A percentile compares a stretch with the other conserved stretches of the same genome.
Evolutionary conservation across 768 basidiomycete species (phyloP).

Genomic region (Kwoniella botswanensis): DNA sequence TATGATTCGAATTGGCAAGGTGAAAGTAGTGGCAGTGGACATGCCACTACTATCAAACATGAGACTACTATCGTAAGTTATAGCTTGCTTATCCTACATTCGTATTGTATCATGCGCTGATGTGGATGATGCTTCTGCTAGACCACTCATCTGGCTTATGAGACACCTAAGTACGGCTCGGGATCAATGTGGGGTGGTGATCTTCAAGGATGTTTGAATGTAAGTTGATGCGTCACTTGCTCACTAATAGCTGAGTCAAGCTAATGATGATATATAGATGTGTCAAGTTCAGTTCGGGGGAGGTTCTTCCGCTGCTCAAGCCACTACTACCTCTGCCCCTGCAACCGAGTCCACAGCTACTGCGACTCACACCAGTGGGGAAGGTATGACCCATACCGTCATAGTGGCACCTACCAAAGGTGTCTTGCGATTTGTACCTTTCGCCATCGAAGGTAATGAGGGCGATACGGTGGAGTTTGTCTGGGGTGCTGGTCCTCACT

Average conservation of each 20-base stretch:
- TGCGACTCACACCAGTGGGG: slow-evolving; percentile 1
- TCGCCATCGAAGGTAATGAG: slow-evolving; percentile 35
- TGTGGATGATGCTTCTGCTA: too few species aligned
- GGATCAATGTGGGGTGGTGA: slow-evolving; percentile 15
- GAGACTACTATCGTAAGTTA: slow-evolving; percentile 10
- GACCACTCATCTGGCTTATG: background rate
- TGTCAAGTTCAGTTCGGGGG: slow-evolving; percentile 19
- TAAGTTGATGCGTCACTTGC: background rate
- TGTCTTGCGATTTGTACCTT: slow-evolving; percentile 48
- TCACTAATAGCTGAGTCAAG: too few species aligned
- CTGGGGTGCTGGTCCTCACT: slow-evolving; percentile 47
- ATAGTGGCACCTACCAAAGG: slow-evolving; percentile 47
- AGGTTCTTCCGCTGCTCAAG: background rate
- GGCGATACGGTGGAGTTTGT: slow-evolving; percentile 41
- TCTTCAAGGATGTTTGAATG: slow-evolving; percentile 14
- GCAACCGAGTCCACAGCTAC: slow-evolving; percentile 10
- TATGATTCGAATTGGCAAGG: background rate
- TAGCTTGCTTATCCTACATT: background rate
- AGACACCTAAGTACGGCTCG: slow-evolving; percentile 17
- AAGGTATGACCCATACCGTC: slow-evolving; percentile 36
- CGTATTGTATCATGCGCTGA: too few species aligned
- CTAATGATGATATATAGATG: background rate
- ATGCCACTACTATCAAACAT: slow-evolving; percentile 10
- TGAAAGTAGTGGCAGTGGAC: background rate
- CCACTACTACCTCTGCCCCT: background rate